These are phyloP conservation scores for Moniliella sp. DNA, from an alignment of 1,284 basidiomycete genomes.

Conservation along the genomic window DNA sequence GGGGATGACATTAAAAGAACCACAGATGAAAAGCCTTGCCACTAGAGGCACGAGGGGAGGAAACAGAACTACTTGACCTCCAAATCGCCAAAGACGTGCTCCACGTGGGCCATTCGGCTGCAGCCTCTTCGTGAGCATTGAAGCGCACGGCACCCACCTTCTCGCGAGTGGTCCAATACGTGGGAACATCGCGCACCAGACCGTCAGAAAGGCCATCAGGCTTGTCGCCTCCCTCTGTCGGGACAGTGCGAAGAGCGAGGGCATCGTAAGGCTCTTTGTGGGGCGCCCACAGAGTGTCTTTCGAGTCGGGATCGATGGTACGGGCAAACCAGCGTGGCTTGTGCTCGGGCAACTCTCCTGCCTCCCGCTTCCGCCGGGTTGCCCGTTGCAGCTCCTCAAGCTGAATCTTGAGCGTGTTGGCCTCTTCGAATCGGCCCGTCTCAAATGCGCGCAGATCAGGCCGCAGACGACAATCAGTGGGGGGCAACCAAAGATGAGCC, in stretches of 20 bases:
- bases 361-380: slow-evolving; percentile 55
- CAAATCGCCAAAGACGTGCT: too few species aligned
- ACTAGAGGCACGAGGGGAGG: too few species aligned
- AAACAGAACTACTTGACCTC: too few species aligned
- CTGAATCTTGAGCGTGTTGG: slow-evolving; percentile 61
- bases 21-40: too few species aligned
- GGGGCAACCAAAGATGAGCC: slow-evolving; percentile 55
- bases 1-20: too few species aligned
- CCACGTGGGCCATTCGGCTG: too few species aligned
- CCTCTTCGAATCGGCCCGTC: slow-evolving; percentile 64
- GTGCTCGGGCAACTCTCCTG: slow-evolving; percentile 52
- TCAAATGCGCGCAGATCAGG: slow-evolving; percentile 92
- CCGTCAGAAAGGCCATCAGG: too few species aligned
- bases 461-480: slow-evolving; percentile 77
- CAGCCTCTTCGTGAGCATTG: too few species aligned
- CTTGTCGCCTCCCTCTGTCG: too few species aligned
- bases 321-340: slow-evolving; percentile 42
- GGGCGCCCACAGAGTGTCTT: slow-evolving; percentile 22
- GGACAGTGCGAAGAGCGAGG: slow-evolving; percentile 40
- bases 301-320: slow-evolving; percentile 17
- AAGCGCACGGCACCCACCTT: too few species aligned
- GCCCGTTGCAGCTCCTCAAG: slow-evolving; percentile 73
- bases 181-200: background rate
- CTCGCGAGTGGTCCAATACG: slow-evolving; percentile 1
- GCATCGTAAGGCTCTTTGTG: background rate